A percentile compares a stretch with the other conserved stretches of the same genome.
These are phyloP conservation scores for Leccinum fuscescens DNA, from an alignment of 1,284 basidiomycete genomes.

Conservation along the genomic window DNA sequence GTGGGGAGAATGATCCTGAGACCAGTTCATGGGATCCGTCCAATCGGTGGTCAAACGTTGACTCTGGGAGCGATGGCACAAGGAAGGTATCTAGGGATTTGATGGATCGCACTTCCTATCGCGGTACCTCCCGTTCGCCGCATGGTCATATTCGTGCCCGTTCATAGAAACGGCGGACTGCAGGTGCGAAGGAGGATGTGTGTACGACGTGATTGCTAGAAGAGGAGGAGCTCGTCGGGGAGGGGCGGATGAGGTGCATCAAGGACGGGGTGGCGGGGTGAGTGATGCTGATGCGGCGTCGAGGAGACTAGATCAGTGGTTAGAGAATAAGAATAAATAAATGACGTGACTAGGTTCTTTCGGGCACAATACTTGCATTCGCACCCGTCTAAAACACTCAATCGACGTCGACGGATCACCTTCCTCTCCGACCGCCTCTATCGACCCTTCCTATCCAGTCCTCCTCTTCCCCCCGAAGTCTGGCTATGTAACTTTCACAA, in stretches of 20 bases:
- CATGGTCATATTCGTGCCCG: constrained; percentile 21
- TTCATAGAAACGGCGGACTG: constrained; percentile 19
- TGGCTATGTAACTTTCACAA: no score
- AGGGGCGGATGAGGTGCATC: constrained; percentile 31
- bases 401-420: no score
- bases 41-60: not conserved
- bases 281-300: constrained; percentile 24
- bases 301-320: not conserved
- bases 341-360: not conserved
- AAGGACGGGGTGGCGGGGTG: constrained; percentile 33
- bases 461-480: no score
- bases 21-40: constrained; percentile 16
- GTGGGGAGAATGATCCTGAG: constrained; percentile 21
- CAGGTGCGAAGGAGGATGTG: constrained; percentile 10
- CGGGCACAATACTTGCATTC: no score
- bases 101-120: constrained; percentile 24
- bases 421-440: no score
- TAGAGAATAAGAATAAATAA: not conserved
- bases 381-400: no score
- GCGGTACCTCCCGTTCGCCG: constrained; percentile 28
- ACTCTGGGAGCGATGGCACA: not conserved
- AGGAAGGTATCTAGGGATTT: not conserved
- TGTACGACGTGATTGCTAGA: constrained; percentile 22
- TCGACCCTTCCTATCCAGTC: no score
- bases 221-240: constrained; percentile 21